Evolutionary conservation across 163 green algal genomes (phyloP).

Genomic region (Dunaliella salina): DNA sequence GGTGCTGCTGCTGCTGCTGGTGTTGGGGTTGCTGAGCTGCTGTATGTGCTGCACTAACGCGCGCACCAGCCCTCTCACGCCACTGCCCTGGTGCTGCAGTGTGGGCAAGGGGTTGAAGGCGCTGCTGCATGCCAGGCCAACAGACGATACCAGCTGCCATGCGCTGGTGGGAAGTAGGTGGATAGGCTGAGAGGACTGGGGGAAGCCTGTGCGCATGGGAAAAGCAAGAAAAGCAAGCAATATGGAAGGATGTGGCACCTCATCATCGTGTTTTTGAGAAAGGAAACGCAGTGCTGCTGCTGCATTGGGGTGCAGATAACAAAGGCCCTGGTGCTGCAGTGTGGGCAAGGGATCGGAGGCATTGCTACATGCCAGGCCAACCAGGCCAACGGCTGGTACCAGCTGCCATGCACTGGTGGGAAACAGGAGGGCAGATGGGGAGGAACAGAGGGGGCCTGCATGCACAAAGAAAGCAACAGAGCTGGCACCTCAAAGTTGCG

Average conservation of each 20-base stretch:
- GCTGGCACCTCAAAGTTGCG: too few species aligned
- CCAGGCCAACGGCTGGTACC: neutral
- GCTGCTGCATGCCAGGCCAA: neutral
- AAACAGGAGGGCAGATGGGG: neutral
- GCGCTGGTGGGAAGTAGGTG: neutral
- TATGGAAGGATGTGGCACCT: too few species aligned
- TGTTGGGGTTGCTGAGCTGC: neutral
- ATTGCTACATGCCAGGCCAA: neutral
- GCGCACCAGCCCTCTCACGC: neutral
- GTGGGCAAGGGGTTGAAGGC: neutral
- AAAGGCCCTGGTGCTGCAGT: neutral
- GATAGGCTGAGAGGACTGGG: too few species aligned
- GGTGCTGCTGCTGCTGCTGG: neutral
- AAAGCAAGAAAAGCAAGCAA: too few species aligned
- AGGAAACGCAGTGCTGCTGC: too few species aligned
- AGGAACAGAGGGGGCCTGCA: too few species aligned
- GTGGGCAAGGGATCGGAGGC: neutral
- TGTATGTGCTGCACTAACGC: neutral
- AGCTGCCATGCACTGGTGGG: neutral
- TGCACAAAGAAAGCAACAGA: too few species aligned
- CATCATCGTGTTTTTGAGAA: too few species aligned
- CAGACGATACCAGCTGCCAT: neutral
- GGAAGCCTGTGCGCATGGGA: too few species aligned
- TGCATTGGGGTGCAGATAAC: too few species aligned
- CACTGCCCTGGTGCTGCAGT: neutral